Percentiles rank a stretch among this genome's conserved stretches.
Conservation (phyloP, 495 filamentous ascomycete species). For the Talaromyces nanjingensis region DNA sequence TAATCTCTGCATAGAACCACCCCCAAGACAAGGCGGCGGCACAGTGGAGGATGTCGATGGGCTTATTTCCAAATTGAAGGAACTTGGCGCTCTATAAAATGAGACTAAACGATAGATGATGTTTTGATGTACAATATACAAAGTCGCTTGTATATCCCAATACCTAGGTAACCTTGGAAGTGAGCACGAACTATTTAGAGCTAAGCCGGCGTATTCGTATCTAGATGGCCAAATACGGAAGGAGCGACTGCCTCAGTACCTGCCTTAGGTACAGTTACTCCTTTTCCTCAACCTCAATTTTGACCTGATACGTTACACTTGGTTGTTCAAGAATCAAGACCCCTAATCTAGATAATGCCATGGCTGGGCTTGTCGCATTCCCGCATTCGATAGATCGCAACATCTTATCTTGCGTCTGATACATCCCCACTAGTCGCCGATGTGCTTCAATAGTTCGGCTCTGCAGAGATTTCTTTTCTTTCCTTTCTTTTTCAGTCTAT, state of each 20-base stretch:
- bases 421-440: background rate
- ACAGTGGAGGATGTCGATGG: conserved; percentile 97
- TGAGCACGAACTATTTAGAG: background rate
- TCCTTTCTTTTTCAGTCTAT: background rate
- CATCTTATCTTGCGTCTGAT: background rate
- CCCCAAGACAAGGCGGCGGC: conserved; percentile 81
- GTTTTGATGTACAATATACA: conserved; percentile 5
- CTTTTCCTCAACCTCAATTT: background rate
- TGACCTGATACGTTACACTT: background rate
- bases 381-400: background rate
- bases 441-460: background rate
- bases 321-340: background rate
- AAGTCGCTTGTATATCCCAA: background rate
- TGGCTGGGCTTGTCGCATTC: background rate
- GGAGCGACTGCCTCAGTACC: background rate
- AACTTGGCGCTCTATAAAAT: conserved; percentile 78
- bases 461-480: background rate
- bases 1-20: conserved; percentile 59
- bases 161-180: too few species aligned
- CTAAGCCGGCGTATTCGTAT: background rate
- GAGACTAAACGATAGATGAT: background rate
- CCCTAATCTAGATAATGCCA: background rate
- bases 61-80: conserved; percentile 85
- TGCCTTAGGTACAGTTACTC: background rate
- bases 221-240: background rate